Percentiles rank a stretch among this genome's conserved stretches.
phyloP scores from a whole-genome alignment of 2,329 filamentous ascomycete species.

The Cryphonectria radicalis region DNA sequence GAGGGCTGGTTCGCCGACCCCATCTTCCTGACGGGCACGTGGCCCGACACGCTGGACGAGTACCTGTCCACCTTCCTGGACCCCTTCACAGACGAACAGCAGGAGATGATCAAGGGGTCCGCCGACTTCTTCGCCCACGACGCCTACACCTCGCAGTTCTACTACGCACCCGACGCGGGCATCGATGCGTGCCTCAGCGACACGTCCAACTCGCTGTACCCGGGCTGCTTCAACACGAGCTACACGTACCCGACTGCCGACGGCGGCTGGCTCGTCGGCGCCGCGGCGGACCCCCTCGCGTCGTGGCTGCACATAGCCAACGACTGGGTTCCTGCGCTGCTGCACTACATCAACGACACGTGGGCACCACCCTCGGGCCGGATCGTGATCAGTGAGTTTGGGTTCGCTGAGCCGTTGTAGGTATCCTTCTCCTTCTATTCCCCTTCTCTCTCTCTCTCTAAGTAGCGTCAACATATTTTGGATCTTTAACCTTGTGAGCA shows the following conservation, averaged over 20 bases:
- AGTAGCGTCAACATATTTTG: not conserved
- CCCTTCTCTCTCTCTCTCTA: not conserved
- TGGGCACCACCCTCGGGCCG: constrained; percentile 19
- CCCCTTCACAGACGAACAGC: constrained; percentile 21
- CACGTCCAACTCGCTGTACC: constrained; percentile 17
- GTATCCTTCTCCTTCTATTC: not conserved
- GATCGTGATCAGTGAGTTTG: constrained; percentile 22
- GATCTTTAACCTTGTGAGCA: not conserved
- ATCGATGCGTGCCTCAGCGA: constrained; percentile 18
- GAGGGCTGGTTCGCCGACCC: constrained; percentile 27
- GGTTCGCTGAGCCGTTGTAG: constrained; percentile 21
- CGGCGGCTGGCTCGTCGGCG: constrained; percentile 21
- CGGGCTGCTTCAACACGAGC: constrained; percentile 24
- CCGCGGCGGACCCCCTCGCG: constrained; percentile 17
- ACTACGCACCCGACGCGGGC: constrained; percentile 22
- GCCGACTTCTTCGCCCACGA: constrained; percentile 24
- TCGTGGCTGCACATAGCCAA: constrained; percentile 21
- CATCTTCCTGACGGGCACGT: constrained; percentile 23
- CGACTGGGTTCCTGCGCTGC: constrained; percentile 24
- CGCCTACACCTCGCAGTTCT: constrained; percentile 24
- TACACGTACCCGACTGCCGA: constrained; percentile 19
- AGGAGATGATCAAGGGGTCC: constrained; percentile 11
- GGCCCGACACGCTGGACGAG: constrained; percentile 21
- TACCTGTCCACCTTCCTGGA: constrained; percentile 26
- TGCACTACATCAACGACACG: constrained; percentile 22